Conservation (phyloP, 352 stramenopile genomes). For the Pythium chondricola region DNA sequence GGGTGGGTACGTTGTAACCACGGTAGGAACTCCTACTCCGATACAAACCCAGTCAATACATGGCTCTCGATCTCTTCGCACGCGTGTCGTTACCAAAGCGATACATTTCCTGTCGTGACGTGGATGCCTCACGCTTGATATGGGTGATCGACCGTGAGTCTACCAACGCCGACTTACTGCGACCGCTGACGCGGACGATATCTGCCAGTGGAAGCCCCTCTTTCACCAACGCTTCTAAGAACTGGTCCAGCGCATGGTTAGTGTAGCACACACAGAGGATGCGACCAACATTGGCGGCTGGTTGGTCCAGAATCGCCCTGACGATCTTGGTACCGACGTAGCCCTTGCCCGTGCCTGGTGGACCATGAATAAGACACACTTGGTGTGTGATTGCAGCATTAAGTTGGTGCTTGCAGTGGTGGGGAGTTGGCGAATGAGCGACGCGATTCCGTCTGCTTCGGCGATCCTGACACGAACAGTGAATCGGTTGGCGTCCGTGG, state of each 20-base stretch:
- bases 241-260: conserved; percentile 89
- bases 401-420: too few species aligned
- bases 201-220: conserved; percentile 23
- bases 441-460: too few species aligned
- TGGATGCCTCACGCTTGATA: neutral
- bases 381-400: conserved; percentile 59
- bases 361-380: conserved; percentile 78
- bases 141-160: conserved; percentile 18
- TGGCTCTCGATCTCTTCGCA: conserved; percentile 30
- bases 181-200: conserved; percentile 71
- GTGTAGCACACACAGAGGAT: conserved; percentile 88
- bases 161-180: conserved; percentile 38
- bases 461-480: too few species aligned
- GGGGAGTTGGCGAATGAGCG: too few species aligned
- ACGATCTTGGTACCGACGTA: conserved; percentile 79
- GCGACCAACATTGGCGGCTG: conserved; percentile 21
- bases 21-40: neutral
- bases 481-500: too few species aligned
- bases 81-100: conserved; percentile 8
- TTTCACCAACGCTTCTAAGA: conserved; percentile 78
- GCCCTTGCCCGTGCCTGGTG: conserved; percentile 76
- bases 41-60: conserved; percentile 1
- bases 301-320: conserved; percentile 44
- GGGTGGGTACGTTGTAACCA: conserved; percentile 28
- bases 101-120: conserved; percentile 3